Conservation (phyloP, 2,329 filamentous ascomycete species). For the Aspergillus candidus region DNA sequence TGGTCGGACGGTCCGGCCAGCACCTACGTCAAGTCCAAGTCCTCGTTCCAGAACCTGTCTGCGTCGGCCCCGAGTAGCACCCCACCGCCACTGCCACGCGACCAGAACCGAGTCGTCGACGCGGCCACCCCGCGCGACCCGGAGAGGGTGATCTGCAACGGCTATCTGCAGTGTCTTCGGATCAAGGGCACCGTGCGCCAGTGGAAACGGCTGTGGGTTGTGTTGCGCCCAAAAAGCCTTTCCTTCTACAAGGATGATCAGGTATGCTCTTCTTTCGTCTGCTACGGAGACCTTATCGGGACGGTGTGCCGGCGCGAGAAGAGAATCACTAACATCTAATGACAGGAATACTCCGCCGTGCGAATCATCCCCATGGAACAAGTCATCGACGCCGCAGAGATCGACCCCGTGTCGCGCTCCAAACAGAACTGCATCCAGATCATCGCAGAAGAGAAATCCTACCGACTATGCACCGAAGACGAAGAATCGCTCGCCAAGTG, state of each 20-base stretch:
- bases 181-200: constrained; percentile 74
- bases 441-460: constrained; percentile 85
- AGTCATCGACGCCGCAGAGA: constrained; percentile 86
- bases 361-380: constrained; percentile 72
- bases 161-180: constrained; percentile 78
- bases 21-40: constrained; percentile 20
- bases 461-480: constrained; percentile 67
- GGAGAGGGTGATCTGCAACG: constrained; percentile 89
- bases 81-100: constrained; percentile 41
- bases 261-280: constrained; percentile 11
- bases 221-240: constrained; percentile 76
- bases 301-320: background rate
- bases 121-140: constrained; percentile 56
- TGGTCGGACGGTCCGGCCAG: constrained; percentile 59
- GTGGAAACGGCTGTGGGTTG: constrained; percentile 94
- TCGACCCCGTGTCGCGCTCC: constrained; percentile 77
- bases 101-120: constrained; percentile 58
- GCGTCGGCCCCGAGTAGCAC: constrained; percentile 23
- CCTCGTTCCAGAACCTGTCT: constrained; percentile 25
- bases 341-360: constrained; percentile 74
- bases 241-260: constrained; percentile 87
- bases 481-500: constrained; percentile 80
- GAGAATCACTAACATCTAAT: background rate
- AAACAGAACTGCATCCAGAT: constrained; percentile 86
- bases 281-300: background rate